Base-by-base conservation (phyloP, 495 filamentous ascomycete species). In the Penicillium egyptiacum region DNA sequence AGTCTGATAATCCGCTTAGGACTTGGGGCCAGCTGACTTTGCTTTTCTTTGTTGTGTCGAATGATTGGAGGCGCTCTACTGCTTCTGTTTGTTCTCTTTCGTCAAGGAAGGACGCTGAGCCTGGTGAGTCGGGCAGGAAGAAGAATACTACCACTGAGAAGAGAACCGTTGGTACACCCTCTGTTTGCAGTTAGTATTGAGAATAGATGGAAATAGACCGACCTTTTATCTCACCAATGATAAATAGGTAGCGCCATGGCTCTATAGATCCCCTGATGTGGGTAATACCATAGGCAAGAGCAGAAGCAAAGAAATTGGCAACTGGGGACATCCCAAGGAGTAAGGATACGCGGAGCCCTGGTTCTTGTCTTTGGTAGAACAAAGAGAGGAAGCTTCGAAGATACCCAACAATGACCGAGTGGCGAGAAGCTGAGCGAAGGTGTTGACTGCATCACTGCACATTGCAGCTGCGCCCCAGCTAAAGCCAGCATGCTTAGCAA, bases 201-300 rank as follows among this genome's bases (percentile, higher is more conserved):
- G 9, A 2, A 30, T 8, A 30, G 22, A 17, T 9, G 3, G 25
- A 5, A 4, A n/a, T 17, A 16, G 9, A 4, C n/a, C 22, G 17
- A 1, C 6, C 37, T 19, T 22, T 16, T 39, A 30, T 57, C 57
- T 53, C 42, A 66, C 68, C 68, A 35, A 69, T 69, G 17, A 71
- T 66, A 50, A 71, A 71, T 3, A 71, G 51, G 46, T 60, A 65
- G 20, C 66, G 50, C 69, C 69, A 71, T 25, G 66, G 57, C 20
- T 59, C 60, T 1, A 67, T 42, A 25, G 60, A 62, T 28, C 63
- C 56, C 19, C 55, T 55, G 39, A 69, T 69, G 17, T 66, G 66
- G 0, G 86, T 89, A 48, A 94, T 90, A 16, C 82, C 88, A 55
- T 87, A 92, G 1, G 89, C 89, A 9, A 93, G 73, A 22, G 86